Percentiles rank a stretch among this genome's conserved stretches.
Conservation (phyloP, 352 stramenopile genomes). For the Globisporangium recalcitrans region DNA sequence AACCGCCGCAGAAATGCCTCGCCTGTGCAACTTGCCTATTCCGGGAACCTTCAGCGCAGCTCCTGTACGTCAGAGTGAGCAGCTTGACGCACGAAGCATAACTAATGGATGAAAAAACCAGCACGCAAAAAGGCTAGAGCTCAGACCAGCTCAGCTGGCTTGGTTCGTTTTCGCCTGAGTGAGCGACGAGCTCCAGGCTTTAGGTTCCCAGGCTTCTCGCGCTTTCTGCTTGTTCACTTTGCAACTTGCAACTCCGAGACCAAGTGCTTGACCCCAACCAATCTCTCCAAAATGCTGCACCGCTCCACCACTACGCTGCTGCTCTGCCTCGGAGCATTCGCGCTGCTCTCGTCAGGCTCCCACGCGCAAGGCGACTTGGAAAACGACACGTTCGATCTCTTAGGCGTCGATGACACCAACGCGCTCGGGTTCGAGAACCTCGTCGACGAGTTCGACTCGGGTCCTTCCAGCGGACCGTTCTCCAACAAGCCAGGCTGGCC, state of each 20-base stretch:
- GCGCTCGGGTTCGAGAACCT: neutral
- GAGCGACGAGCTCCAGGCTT: neutral
- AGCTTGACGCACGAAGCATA: neutral
- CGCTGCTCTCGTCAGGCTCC: neutral
- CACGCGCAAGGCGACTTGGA: neutral
- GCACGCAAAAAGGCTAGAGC: no score
- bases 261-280: slow-evolving; percentile 6
- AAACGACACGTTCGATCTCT: neutral
- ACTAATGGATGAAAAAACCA: neutral
- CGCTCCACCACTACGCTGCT: neutral
- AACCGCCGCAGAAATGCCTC: no score
- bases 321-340: slow-evolving; percentile 1
- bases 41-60: no score
- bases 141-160: no score
- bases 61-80: no score
- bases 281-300: neutral
- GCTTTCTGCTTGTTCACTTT: slow-evolving; percentile 1
- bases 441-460: neutral
- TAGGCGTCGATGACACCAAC: neutral
- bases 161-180: neutral
- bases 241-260: slow-evolving; percentile 5
- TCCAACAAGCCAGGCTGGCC: slow-evolving; percentile 8
- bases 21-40: no score
- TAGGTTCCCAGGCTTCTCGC: neutral
- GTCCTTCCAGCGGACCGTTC: slow-evolving; percentile 4